Percentiles rank a stretch among this genome's conserved stretches.
phyloP scores from a whole-genome alignment of 352 stramenopile genomes.

The Globisporangium paroecandrum region DNA sequence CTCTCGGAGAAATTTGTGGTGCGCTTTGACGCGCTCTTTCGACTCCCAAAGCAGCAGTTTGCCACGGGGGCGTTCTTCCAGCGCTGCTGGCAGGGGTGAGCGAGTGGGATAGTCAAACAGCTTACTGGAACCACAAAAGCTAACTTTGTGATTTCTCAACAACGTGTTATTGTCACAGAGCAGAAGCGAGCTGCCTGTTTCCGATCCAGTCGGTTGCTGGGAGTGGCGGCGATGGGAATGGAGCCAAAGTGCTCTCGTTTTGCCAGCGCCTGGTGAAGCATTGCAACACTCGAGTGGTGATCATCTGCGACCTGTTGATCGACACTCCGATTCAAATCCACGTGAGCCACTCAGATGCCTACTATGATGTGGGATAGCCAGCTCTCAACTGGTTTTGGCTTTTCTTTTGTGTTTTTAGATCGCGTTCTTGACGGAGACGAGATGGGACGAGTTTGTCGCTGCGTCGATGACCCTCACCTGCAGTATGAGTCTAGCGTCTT shows the following conservation, averaged over 20 bases:
- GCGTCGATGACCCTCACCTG: conserved; percentile 44
- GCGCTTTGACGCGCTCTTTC: conserved; percentile 51
- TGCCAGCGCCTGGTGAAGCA: conserved; percentile 35
- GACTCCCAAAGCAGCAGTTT: conserved; percentile 28
- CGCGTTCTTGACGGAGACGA: conserved; percentile 55
- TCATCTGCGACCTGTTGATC: conserved; percentile 46
- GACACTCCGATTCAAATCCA: conserved; percentile 60
- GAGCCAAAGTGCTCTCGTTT: conserved; percentile 25
- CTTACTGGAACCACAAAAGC: not conserved
- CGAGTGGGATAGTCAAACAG: not conserved
- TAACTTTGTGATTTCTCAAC: conserved; percentile 13
- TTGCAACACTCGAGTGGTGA: conserved; percentile 26
- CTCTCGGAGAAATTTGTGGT: conserved; percentile 44
- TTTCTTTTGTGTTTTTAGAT: conserved; percentile 29
- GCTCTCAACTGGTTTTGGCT: not conserved
- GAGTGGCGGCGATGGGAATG: not conserved
- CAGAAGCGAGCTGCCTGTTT: conserved; percentile 16
- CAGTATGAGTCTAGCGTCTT: not conserved
- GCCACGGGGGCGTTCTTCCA: conserved; percentile 42
- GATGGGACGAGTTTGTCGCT: conserved; percentile 52
- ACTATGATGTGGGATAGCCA: not conserved
- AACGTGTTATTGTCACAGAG: not conserved
- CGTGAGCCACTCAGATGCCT: conserved; percentile 25
- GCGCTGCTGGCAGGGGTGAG: conserved; percentile 50
- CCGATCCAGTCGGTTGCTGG: conserved; percentile 7